A percentile compares a stretch with the other conserved stretches of the same genome.
These are phyloP conservation scores for Podaxis sp. DNA, from an alignment of 768 basidiomycete genomes.

Conservation along the genomic window DNA sequence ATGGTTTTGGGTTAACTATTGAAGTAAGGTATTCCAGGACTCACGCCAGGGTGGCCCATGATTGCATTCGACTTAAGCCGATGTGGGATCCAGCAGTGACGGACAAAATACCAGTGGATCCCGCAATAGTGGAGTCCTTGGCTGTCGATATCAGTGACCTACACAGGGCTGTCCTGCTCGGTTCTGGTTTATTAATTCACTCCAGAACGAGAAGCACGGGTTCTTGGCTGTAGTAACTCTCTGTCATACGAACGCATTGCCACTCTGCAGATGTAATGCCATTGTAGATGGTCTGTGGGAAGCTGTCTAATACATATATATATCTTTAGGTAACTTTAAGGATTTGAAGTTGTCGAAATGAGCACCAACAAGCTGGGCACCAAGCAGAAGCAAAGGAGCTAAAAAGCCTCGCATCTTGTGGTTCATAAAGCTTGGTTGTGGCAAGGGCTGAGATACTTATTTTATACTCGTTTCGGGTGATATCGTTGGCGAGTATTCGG, in stretches of 20 bases:
- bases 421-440: background rate
- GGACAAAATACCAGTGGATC: constrained; percentile 25
- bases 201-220: constrained; percentile 21
- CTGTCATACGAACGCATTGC: constrained; percentile 34
- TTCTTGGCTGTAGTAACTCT: constrained; percentile 30
- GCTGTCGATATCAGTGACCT: constrained; percentile 34
- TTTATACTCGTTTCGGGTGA: background rate
- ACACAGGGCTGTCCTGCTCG: too few species aligned
- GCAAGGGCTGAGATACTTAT: background rate
- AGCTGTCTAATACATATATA: constrained; percentile 21
- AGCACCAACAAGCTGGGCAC: background rate
- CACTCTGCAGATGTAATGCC: constrained; percentile 25
- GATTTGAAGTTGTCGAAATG: background rate
- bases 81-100: constrained; percentile 30
- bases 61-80: constrained; percentile 29
- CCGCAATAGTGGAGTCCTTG: constrained; percentile 28
- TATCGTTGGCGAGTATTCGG: background rate
- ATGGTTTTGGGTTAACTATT: too few species aligned
- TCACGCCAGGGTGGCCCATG: constrained; percentile 33
- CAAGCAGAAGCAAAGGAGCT: background rate
- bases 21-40: background rate
- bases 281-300: constrained; percentile 28
- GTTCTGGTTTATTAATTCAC: background rate
- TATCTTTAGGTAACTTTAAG: background rate
- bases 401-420: background rate